Evolutionary conservation across 1,284 basidiomycete species (phyloP).

Genomic region (Sporisorium exsertum): DNA sequence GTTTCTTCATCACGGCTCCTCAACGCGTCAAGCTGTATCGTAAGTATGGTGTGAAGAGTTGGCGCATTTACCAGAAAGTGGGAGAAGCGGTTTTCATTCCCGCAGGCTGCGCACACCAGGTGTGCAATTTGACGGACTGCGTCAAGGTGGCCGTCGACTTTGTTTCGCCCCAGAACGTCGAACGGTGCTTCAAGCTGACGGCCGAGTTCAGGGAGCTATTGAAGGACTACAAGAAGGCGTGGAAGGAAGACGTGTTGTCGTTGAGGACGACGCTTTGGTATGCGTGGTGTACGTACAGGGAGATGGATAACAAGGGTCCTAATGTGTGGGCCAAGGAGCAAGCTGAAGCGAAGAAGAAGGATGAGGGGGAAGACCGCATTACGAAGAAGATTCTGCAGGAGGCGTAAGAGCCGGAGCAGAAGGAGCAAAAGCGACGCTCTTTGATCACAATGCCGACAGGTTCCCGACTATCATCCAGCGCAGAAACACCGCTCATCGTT

Average conservation of each 20-base stretch:
- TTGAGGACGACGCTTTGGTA: constrained; percentile 89
- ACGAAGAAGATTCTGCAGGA: constrained; percentile 25
- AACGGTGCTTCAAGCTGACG: constrained; percentile 83
- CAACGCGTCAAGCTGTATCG: constrained; percentile 79
- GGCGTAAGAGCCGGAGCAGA: neutral
- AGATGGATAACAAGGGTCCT: constrained; percentile 32
- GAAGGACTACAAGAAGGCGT: constrained; percentile 76
- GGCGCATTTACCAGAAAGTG: constrained; percentile 85
- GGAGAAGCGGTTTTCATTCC: constrained; percentile 97
- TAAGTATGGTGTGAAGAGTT: constrained; percentile 79
- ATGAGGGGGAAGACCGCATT: constrained; percentile 1
- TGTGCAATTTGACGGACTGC: constrained; percentile 87
- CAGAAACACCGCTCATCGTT: neutral
- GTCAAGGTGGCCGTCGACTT: constrained; percentile 97
- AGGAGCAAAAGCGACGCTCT: neutral
- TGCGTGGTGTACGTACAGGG: constrained; percentile 74
- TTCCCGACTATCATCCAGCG: neutral
- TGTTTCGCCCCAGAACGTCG: constrained; percentile 90
- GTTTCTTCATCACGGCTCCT: constrained; percentile 82
- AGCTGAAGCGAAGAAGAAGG: neutral
- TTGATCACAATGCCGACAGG: neutral
- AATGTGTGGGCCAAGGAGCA: constrained; percentile 30
- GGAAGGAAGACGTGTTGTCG: constrained; percentile 95
- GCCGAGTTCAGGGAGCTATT: constrained; percentile 90
- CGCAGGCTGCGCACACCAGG: constrained; percentile 93